A percentile compares a stretch with the other conserved stretches of the same genome.
Evolutionary conservation across 331 rosid species (phyloP).

Genomic region (Malus hybrid): DNA sequence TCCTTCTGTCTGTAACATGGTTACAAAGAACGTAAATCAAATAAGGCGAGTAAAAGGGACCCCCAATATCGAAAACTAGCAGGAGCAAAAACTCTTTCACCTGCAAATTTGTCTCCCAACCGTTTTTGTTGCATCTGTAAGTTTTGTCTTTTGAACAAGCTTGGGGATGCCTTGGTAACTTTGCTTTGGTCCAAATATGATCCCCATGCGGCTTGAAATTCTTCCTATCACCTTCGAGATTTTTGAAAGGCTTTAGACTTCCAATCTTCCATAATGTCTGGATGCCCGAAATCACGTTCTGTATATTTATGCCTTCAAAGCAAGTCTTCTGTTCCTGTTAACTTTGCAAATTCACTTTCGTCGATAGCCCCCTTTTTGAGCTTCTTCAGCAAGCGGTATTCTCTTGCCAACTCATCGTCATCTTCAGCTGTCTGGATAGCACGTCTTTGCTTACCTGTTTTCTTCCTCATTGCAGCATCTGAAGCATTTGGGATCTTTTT

Average conservation of each 20-base stretch:
- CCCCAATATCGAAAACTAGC: neutral
- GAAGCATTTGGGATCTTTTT: slow-evolving; percentile 32
- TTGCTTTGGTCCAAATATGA: neutral
- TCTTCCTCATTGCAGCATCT: slow-evolving; percentile 46
- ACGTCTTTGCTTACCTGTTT: slow-evolving; percentile 85
- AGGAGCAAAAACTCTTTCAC: neutral
- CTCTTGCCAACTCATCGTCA: slow-evolving; percentile 71
- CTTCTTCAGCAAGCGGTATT: slow-evolving; percentile 78
- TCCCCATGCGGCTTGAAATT: neutral
- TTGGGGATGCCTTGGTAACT: neutral
- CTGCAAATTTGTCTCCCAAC: neutral
- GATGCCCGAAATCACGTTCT: slow-evolving; percentile 11
- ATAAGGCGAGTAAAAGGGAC: neutral
- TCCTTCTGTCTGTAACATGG: neutral
- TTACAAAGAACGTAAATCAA: too few species aligned
- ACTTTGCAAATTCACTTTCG: slow-evolving; percentile 61
- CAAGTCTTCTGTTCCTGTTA: slow-evolving; percentile 82
- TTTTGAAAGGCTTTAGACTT: neutral
- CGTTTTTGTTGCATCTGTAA: neutral
- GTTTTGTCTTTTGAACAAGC: neutral
- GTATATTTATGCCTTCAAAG: slow-evolving; percentile 29
- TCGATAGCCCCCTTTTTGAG: slow-evolving; percentile 75
- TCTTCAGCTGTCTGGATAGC: slow-evolving; percentile 76
- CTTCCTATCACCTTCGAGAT: neutral
- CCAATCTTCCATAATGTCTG: neutral